A percentile compares a stretch with the other conserved stretches of the same genome.
phyloP scores from a whole-genome alignment of 768 basidiomycete genomes.

The Exsudoporus frostii region DNA sequence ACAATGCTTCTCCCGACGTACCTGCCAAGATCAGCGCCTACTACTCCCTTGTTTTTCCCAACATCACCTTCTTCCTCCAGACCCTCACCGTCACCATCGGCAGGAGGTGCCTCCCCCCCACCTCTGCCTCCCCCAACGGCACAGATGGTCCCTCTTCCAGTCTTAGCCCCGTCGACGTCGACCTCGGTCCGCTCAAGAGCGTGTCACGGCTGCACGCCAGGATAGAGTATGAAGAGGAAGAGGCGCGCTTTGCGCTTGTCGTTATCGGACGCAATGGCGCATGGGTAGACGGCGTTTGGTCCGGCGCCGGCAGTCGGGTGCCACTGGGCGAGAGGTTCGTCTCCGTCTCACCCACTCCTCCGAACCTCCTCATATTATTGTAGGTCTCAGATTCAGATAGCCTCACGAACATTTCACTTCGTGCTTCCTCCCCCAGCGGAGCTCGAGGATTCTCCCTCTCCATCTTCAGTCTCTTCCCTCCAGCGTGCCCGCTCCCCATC shows the following conservation, averaged over 20 bases:
- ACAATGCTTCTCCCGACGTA: constrained; percentile 15
- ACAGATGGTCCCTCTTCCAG: constrained; percentile 38
- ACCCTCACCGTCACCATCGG: constrained; percentile 94
- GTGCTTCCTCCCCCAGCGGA: constrained; percentile 86
- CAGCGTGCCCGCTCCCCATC: constrained; percentile 73
- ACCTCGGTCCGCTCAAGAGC: constrained; percentile 94
- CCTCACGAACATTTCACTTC: constrained; percentile 95
- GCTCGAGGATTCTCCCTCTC: constrained; percentile 78
- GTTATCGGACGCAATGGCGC: constrained; percentile 97
- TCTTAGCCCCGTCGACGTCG: constrained; percentile 66
- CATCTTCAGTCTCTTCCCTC: constrained; percentile 71
- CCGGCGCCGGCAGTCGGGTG: constrained; percentile 82
- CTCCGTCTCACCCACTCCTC: not conserved
- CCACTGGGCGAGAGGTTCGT: constrained; percentile 78
- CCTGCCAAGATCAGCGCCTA: constrained; percentile 88
- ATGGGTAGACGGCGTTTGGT: constrained; percentile 98
- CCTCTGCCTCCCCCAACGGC: constrained; percentile 47
- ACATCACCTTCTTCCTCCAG: constrained; percentile 96
- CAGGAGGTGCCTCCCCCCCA: constrained; percentile 70
- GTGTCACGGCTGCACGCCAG: constrained; percentile 96
- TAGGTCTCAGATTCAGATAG: constrained; percentile 95
- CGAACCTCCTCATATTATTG: constrained; percentile 12
- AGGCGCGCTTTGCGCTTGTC: constrained; percentile 82
- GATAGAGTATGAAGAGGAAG: constrained; percentile 91
- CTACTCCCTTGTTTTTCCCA: constrained; percentile 90